Percentiles rank a stretch among this genome's conserved stretches.
phyloP scores from a whole-genome alignment of 306 rosid species.

The Canavalia gladiata region DNA sequence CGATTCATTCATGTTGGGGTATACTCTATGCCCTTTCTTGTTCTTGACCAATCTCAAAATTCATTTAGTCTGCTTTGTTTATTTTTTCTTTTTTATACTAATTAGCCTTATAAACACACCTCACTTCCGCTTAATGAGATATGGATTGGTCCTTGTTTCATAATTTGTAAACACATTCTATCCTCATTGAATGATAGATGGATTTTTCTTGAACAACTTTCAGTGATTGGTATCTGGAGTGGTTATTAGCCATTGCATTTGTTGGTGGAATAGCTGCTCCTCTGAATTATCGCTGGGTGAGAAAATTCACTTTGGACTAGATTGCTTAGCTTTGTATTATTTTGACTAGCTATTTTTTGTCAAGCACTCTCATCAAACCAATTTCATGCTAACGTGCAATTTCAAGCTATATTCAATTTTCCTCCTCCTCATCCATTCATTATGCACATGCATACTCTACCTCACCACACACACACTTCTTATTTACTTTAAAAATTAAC shows the following conservation, averaged over 20 bases:
- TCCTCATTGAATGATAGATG: not conserved
- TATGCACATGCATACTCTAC: slow-evolving; percentile 1
- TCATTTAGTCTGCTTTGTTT: not conserved
- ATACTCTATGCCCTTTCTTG: not conserved
- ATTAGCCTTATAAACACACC: too few species aligned
- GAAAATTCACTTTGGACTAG: slow-evolving; percentile 26
- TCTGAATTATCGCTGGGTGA: slow-evolving; percentile 91
- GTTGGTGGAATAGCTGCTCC: slow-evolving; percentile 89
- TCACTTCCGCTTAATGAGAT: too few species aligned
- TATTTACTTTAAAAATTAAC: not conserved
- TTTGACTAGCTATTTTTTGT: not conserved
- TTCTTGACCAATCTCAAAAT: not conserved
- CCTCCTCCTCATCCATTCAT: not conserved
- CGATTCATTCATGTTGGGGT: too few species aligned
- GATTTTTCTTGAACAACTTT: not conserved
- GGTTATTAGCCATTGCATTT: slow-evolving; percentile 90
- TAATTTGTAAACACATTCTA: not conserved
- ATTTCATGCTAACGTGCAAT: slow-evolving; percentile 4
- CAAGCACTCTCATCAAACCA: slow-evolving; percentile 24
- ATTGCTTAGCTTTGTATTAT: not conserved
- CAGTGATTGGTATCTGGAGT: slow-evolving; percentile 87
- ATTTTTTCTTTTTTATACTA: not conserved
- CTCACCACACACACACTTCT: not conserved
- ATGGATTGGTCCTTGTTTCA: not conserved
- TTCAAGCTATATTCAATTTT: not conserved